These are phyloP conservation scores for Bacterosira constricta DNA, from an alignment of 108 stramenopile species.

Conservation along the genomic window DNA sequence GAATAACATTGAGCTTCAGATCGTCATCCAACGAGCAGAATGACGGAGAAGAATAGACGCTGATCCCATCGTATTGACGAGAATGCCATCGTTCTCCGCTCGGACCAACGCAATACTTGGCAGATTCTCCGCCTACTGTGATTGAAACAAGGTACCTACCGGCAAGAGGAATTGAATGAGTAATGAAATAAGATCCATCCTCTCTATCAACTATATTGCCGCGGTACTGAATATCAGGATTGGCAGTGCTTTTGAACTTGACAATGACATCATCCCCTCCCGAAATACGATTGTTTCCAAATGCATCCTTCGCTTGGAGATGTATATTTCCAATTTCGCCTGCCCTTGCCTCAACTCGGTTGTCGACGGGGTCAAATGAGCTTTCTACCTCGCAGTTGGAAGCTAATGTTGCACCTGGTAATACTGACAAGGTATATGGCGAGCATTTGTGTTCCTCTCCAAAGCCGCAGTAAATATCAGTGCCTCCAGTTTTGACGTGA, in stretches of 20 bases:
- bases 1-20: conserved; percentile 56
- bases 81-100: conserved; percentile 37
- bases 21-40: conserved; percentile 50
- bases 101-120: conserved; percentile 49
- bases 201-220: conserved; percentile 61
- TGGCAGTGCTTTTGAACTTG: conserved; percentile 19
- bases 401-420: conserved; percentile 67
- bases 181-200: conserved; percentile 73
- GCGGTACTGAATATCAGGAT: conserved; percentile 42
- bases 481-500: conserved; percentile 76
- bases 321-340: conserved; percentile 68
- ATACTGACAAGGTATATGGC: conserved; percentile 69
- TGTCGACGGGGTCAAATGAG: conserved; percentile 54
- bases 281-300: conserved; percentile 65
- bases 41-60: conserved; percentile 56
- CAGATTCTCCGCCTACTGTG: conserved; percentile 53
- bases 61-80: conserved; percentile 69
- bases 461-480: conserved; percentile 81
- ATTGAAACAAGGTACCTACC: conserved; percentile 71
- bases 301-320: conserved; percentile 84
- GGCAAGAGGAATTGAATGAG: conserved; percentile 77
- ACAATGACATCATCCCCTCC: conserved; percentile 74
- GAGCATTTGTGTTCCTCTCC: conserved; percentile 78
- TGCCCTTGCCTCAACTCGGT: conserved; percentile 68
- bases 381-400: conserved; percentile 59